phyloP scores from a whole-genome alignment of 2,329 filamentous ascomycete genomes.

The Alternaria tenuissima region DNA sequence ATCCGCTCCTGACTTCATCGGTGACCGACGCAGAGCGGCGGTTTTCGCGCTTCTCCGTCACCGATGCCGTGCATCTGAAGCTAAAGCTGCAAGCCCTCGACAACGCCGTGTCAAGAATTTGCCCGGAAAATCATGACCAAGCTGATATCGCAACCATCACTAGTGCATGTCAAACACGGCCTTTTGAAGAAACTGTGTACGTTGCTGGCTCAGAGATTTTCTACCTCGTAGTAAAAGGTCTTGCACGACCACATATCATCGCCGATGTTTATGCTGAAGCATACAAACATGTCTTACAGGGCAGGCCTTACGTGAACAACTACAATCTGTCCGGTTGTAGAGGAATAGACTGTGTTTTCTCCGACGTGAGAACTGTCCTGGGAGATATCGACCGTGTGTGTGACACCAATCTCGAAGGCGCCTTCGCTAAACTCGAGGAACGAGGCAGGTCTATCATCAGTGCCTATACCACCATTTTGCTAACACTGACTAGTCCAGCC shows the following conservation, averaged over 20 bases:
- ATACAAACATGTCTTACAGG: slow-evolving; percentile 23
- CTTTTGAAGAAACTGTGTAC: slow-evolving; percentile 22
- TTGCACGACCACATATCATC: slow-evolving; percentile 30
- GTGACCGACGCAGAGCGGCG: slow-evolving; percentile 8
- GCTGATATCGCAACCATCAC: slow-evolving; percentile 8
- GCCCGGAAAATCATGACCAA: slow-evolving; percentile 4
- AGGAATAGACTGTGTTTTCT: slow-evolving; percentile 32
- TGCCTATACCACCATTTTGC: neutral
- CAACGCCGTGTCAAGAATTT: slow-evolving; percentile 12
- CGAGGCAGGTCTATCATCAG: slow-evolving; percentile 19
- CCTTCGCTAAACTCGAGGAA: slow-evolving; percentile 21
- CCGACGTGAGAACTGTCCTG: slow-evolving; percentile 28
- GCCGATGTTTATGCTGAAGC: slow-evolving; percentile 29
- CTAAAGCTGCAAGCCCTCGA: slow-evolving; percentile 32
- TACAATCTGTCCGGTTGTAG: slow-evolving; percentile 17
- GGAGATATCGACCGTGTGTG: slow-evolving; percentile 27
- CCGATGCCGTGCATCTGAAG: slow-evolving; percentile 29
- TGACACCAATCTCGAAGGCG: slow-evolving; percentile 23
- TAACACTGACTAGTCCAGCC: slow-evolving; percentile 24
- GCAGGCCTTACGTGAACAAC: slow-evolving; percentile 26
- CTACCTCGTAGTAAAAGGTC: slow-evolving; percentile 22
- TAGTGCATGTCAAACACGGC: slow-evolving; percentile 12
- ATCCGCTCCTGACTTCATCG: slow-evolving; percentile 1
- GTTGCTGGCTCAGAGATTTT: slow-evolving; percentile 30
- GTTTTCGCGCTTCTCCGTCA: slow-evolving; percentile 22